Evolutionary conservation across 106 monocot genomes (phyloP).

Genomic region (Platanthera zijinensis): DNA sequence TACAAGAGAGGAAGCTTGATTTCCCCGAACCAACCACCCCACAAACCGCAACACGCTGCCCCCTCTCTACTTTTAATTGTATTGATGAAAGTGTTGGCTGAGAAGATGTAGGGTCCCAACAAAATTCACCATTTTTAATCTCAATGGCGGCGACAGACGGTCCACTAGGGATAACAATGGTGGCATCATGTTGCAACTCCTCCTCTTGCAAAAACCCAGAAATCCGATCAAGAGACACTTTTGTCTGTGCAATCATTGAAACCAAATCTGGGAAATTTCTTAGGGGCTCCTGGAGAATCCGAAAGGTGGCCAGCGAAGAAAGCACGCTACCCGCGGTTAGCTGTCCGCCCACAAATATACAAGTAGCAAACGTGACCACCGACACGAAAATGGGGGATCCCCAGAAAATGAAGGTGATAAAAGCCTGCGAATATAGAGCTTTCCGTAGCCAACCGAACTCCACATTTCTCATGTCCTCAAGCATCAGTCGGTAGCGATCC

Average conservation of each 20-base stretch:
- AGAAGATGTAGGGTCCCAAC: slow-evolving; percentile 69
- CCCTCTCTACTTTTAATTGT: slow-evolving; percentile 55
- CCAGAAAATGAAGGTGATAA: slow-evolving; percentile 92
- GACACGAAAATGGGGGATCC: slow-evolving; percentile 94
- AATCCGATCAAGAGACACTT: slow-evolving; percentile 81
- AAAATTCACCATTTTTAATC: slow-evolving; percentile 77
- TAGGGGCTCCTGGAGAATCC: slow-evolving; percentile 90
- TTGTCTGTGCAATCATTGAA: slow-evolving; percentile 90
- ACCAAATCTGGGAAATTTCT: slow-evolving; percentile 92
- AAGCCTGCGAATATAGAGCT: slow-evolving; percentile 74
- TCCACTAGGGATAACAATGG: slow-evolving; percentile 37
- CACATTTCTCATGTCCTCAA: slow-evolving; percentile 83
- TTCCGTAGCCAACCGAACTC: slow-evolving; percentile 76
- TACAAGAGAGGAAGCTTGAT: slow-evolving; percentile 84
- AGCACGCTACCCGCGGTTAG: slow-evolving; percentile 89
- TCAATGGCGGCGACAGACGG: slow-evolving; percentile 56
- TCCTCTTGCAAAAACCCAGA: slow-evolving; percentile 67
- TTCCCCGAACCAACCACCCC: slow-evolving; percentile 93
- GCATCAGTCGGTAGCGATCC: slow-evolving; percentile 55
- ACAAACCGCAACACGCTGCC: slow-evolving; percentile 81
- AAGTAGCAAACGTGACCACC: slow-evolving; percentile 77
- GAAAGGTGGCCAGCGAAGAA: slow-evolving; percentile 88
- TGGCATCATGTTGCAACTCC: slow-evolving; percentile 72
- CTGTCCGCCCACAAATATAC: slow-evolving; percentile 59
- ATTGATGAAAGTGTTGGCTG: slow-evolving; percentile 55